Base-by-base conservation (phyloP, 495 filamentous ascomycete genomes). In the Penicillium diatomitis region DNA sequence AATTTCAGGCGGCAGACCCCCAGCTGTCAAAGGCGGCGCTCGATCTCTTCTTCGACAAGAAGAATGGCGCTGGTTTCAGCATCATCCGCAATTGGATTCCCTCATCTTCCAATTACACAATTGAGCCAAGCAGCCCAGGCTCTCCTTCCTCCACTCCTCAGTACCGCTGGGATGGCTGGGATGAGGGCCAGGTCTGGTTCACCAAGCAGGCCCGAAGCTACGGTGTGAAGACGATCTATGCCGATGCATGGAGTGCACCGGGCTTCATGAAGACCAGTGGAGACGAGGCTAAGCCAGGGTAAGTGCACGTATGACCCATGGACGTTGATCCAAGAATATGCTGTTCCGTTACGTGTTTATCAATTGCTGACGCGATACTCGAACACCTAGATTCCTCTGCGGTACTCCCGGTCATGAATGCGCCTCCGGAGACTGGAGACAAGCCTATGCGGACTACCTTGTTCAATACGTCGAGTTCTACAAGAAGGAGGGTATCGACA, bases 41-140 rank as follows among this genome's bases (percentile, higher is more conserved):
- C 11, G 39, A 41, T 29, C 39, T 41, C 11, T 29, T 41, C 7
- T 41, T 41, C 27, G 31, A 29, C 39, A 41, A 41, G 39, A 29
- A 41, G 6, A 41, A 8, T 31, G 39, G 39, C 20, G 39, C 39
- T 4, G 39, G 39, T 10, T 41, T 41, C 3, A 41, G 39, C 39
- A 41, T 41, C 39, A 41, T 41, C 39, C 39, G 39, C 39, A 41
- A 41, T 31, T 41, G 39, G 39, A 41, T 41, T 4, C 39, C 39
- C 20, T 41, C 39, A 29, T 41, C 39, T 6, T 41, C n/a, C 39
- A 30, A 41, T n/a, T 41, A 30, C 39, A 41, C 39, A 8, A 41
- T 41, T 10, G 39, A 41, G 39, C 39, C 39, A 20, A 41, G 29
- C 39, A 41, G 39, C 39, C 39, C 39, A 29, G 39, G 39, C 39